Base-by-base conservation (phyloP, 2,329 filamentous ascomycete genomes). In the Zasmidium cellare region DNA sequence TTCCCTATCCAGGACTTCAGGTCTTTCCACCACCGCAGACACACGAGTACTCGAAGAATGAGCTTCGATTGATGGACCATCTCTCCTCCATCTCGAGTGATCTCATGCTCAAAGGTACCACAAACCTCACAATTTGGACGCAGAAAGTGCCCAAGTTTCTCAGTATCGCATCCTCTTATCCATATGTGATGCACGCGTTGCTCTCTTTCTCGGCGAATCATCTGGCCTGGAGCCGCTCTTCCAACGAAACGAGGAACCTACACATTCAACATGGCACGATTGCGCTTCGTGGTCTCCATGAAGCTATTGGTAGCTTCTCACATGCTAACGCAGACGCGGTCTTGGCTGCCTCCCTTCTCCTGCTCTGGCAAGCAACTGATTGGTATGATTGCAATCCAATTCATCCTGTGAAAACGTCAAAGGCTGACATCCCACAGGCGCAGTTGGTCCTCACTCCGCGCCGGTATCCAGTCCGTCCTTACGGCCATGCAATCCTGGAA, bases 331-430 rank as follows among this genome's bases (percentile, higher is more conserved):
- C 91, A 1, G 93, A 99, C 76, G 92, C 92, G 46, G 88, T 97
- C 61, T 83, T 99, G 55, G 93, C 92, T 23, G 91, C 92, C 28
- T 97, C 93, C 23, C 86, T 97, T 46, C 84, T 97, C 49, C 83
- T 99, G 51, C 96, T 92, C 38, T 97, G 94, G 92, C 93, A 97
- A 78, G 90, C 91, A 56, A 94, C 88, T 59, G 93, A 97, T 79
- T 97, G 92, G 93, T 96, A 83, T 81, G 87, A 79, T 6, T 38
- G n/a, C 14, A 2, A 7, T 22, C 18, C 9, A n/a, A 35, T 14
- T 2, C 53, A 18, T 9, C n/a, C 11, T 28, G 6, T 28, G 11
- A 28, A 5, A 28, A 28, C 6, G 6, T 28, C 25, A 19, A 20
- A 20, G 12, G 1, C 51, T 58, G 19, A 58, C 41, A 41, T 2